Base-by-base conservation (phyloP, 345 rosid genomes). In the Murraya koenigii region DNA sequence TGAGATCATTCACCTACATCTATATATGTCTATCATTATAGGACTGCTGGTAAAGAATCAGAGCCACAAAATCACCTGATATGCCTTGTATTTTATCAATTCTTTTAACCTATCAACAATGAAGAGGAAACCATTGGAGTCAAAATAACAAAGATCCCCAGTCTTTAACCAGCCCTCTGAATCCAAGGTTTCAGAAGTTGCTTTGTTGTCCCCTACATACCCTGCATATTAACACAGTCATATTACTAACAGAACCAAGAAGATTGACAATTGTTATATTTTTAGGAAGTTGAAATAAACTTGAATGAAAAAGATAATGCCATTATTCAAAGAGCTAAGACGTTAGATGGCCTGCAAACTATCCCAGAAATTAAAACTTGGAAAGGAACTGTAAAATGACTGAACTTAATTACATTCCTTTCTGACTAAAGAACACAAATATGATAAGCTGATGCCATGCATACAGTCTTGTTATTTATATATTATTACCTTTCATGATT, bases 151-250 rank as follows among this genome's bases (percentile, higher is more conserved):
- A 25, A 95, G 88, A 79, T 95, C 98, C 19, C 98, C 99, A 0
- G 98, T 95, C 89, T 84, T 95, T 77, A 95, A 82, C 99, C 98
- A 93, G 25, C 97, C 99, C 8, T 92, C 94, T 58, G 85, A 70
- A 77, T 89, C 90, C 69, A 95, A 79, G 58, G 94, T 88, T 78
- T 92, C 97, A 25, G 89, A 86, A 65, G 97, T 95, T 72, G 99
- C 98, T 82, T 82, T 90, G 76, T 91, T 91, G 66, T 95, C 87
- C 66, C 89, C 90, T 44, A 87, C 90, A 83, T 95, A 95, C 79
- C 96, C 98, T 93, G 88, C 72, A 82, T 44, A 44, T 23, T 60
- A 61, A 79, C 73, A 74, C 68, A 77, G 72, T 70, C 32, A 11
- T 35, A 10, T 14, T 30, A 32, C 68, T 52, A 52, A 35, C 33